Evolutionary conservation across 2,329 filamentous ascomycete species (phyloP), one percentile per base, ranked within the genome.

Genomic region (Neocatenulostroma microsporum): DNA sequence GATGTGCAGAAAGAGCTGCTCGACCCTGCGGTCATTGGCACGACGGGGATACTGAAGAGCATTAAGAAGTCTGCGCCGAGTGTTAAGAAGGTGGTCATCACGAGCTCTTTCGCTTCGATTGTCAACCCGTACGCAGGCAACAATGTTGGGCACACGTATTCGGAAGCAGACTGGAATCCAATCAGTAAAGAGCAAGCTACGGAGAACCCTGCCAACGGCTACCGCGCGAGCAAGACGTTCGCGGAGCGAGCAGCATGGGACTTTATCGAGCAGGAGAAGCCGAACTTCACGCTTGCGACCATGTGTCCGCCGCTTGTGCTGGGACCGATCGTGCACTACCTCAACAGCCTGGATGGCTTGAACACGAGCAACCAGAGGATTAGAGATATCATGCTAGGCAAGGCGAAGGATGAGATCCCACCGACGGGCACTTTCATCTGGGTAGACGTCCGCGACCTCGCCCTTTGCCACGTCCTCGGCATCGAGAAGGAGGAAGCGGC

Each of bases 361-460:
- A 88, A 87, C 62, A 83, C 80, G 1, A 84, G 80, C 11, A 87
- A 86, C 56, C 70, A 78, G 47, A 73, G 78, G 14, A 70, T 85
- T 36, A 65, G 74, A 7, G 70, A 80, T 42, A 61, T 83, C 34
- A 68, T 80, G n/a, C 70, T 68, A 5, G 82, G 82, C 13, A 71
- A 74, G 41, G 71, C 66, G 55, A 78, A 74, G 45, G 62, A 72
- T 2, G 65, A 68, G 18, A 68, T 82, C 8, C 66, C 72, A 0
- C 67, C 75, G 0, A 81, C 76, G 0, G 17, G 45, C 25, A 70
- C 70, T 1, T 78, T 58, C 42, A 39, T 66, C 20, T 67, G 63
- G 62, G 60, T 67, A 5, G 66, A 69, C 36, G 66, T 69, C 5
- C 61, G 64, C 15, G 64, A 84, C 47, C 70, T 83, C 0, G 80